Evolutionary conservation across 2,329 filamentous ascomycete species (phyloP).

Genomic region (Ceratocystis diversiconidia): DNA sequence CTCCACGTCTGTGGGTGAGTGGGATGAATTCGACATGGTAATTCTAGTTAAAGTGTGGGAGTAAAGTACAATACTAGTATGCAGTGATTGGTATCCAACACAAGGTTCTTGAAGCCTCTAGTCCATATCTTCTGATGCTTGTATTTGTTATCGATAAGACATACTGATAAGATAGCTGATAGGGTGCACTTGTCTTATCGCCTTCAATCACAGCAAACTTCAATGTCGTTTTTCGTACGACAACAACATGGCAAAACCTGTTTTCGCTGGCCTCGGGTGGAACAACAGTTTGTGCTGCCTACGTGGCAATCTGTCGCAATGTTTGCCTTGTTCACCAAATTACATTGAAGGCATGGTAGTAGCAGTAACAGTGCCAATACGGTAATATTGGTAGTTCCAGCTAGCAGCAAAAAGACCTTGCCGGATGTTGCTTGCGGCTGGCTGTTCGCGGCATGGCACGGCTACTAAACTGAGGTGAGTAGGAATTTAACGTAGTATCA

Average conservation of each 20-base stretch:
- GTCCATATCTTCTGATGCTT: not conserved
- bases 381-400: too few relatives aligned
- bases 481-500: not conserved
- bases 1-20: not conserved
- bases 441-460: too few relatives aligned
- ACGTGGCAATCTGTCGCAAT: not conserved
- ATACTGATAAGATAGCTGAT: not conserved
- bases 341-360: too few relatives aligned
- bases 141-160: not conserved
- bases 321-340: not conserved
- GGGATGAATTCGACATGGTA: not conserved
- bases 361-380: too few relatives aligned
- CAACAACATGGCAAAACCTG: not conserved
- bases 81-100: not conserved
- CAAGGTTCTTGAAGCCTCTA: not conserved
- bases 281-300: not conserved
- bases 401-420: too few relatives aligned
- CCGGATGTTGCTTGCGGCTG: too few relatives aligned
- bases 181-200: not conserved
- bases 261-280: not conserved
- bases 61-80: not conserved
- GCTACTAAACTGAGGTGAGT: too few relatives aligned
- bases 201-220: not conserved
- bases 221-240: not conserved
- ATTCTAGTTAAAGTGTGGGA: not conserved